Evolutionary conservation across 75 land plant genomes (phyloP).

Genomic region (Pinus albicaulis): DNA sequence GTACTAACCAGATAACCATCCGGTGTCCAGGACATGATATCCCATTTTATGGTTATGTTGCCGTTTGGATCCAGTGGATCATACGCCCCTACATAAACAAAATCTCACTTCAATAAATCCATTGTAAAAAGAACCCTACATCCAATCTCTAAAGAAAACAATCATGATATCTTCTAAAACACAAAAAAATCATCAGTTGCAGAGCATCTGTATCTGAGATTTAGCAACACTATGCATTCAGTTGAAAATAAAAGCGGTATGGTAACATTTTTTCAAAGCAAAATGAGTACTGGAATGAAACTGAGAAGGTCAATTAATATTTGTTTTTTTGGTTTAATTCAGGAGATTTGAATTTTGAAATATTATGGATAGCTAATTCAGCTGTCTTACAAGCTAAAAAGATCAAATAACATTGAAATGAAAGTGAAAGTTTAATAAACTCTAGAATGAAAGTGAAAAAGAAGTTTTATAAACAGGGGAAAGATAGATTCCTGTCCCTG

Average conservation of each 20-base stretch:
- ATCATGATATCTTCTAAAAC: not conserved
- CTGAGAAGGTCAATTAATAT: too few relatives aligned
- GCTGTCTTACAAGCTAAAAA: too few relatives aligned
- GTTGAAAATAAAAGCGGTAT: not conserved
- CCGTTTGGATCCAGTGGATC: conserved; percentile 65
- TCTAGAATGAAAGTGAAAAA: too few relatives aligned
- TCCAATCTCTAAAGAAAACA: not conserved
- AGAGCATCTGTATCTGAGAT: not conserved
- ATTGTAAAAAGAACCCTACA: not conserved
- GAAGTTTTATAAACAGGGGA: too few relatives aligned
- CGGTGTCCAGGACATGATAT: conserved; percentile 51
- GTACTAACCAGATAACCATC: conserved; percentile 62
- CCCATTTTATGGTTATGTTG: conserved; percentile 72
- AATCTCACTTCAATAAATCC: not conserved
- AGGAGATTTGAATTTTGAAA: too few relatives aligned
- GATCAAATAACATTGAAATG: too few relatives aligned
- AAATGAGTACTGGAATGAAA: not conserved
- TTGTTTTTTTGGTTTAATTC: too few relatives aligned
- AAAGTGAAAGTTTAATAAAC: too few relatives aligned
- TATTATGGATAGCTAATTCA: too few relatives aligned
- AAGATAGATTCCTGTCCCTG: too few relatives aligned
- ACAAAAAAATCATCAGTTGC: not conserved
- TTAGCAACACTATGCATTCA: conserved; percentile 6
- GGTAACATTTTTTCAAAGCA: not conserved
- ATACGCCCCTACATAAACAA: conserved; percentile 45